Conservation (phyloP, 176 grass and related monocot genomes). For the Eleusine coracana region DNA sequence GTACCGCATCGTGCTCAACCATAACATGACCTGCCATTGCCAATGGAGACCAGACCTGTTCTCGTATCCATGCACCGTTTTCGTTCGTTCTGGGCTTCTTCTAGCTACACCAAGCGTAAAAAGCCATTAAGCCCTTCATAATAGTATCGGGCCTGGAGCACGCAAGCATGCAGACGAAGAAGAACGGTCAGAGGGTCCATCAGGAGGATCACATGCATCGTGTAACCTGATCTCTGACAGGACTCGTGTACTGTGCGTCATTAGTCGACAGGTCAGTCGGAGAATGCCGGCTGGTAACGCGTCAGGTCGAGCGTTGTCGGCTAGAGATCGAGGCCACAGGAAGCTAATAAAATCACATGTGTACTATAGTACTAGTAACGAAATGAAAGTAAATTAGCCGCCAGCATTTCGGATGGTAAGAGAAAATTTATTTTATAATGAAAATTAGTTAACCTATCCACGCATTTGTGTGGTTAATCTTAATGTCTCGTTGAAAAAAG, state of each 20-base stretch:
- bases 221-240: not conserved
- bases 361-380: no score
- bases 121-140: no score
- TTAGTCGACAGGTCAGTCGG: not conserved
- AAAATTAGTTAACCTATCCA: no score
- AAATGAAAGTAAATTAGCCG: no score
- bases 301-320: not conserved
- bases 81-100: not conserved
- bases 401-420: no score
- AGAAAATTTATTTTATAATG: no score
- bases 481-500: no score
- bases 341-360: no score
- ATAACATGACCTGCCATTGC: not conserved
- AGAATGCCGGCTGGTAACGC: not conserved
- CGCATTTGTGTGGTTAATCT: no score
- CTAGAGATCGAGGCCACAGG: not conserved
- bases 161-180: no score
- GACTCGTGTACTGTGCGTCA: constrained; percentile 2
- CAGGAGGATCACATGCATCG: not conserved
- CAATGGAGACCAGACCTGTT: not conserved
- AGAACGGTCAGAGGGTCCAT: not conserved
- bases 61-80: not conserved
- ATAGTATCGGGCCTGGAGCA: no score
- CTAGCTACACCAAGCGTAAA: not conserved
- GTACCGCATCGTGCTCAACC: not conserved